phyloP scores from a whole-genome alignment of 2,329 filamentous ascomycete genomes.

The Magnaporthiopsis rhizophila region DNA sequence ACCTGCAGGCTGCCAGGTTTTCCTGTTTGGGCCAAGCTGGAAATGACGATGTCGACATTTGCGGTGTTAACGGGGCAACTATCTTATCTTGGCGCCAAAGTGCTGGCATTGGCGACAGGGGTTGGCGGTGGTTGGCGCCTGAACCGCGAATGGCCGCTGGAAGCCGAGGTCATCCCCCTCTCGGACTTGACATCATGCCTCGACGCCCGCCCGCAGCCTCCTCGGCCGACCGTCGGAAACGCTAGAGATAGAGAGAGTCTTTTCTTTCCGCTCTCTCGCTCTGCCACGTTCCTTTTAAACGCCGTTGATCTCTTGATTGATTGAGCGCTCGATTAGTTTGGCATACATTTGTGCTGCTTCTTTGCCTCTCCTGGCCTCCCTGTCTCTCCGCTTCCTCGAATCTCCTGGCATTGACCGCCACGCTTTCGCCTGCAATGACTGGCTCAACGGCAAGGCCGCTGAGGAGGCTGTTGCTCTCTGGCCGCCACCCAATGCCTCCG shows the following conservation, averaged over 20 bases:
- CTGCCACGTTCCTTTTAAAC: too few relatives aligned
- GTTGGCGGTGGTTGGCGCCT: neutral
- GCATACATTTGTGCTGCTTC: neutral
- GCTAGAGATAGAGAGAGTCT: neutral
- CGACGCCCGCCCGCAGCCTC: neutral
- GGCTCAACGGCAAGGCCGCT: neutral
- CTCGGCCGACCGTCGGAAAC: neutral
- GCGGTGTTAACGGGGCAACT: constrained; percentile 33
- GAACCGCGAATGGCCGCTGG: constrained; percentile 7
- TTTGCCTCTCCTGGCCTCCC: neutral
- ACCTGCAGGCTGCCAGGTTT: constrained; percentile 4
- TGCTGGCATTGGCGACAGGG: constrained; percentile 1
- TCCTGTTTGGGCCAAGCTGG: constrained; percentile 8
- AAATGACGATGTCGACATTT: constrained; percentile 21
- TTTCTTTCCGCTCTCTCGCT: neutral
- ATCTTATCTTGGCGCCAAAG: constrained; percentile 21
- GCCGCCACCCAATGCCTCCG: neutral
- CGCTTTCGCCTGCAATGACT: neutral
- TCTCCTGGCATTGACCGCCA: neutral
- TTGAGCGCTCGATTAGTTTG: neutral
- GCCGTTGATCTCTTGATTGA: neutral
- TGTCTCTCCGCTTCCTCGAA: neutral
- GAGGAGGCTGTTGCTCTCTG: constrained; percentile 2
- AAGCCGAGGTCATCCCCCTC: constrained; percentile 4
- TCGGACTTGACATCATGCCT: neutral